Evolutionary conservation across 768 basidiomycete genomes (phyloP).

Genomic region (Nidularia pulvinata): DNA sequence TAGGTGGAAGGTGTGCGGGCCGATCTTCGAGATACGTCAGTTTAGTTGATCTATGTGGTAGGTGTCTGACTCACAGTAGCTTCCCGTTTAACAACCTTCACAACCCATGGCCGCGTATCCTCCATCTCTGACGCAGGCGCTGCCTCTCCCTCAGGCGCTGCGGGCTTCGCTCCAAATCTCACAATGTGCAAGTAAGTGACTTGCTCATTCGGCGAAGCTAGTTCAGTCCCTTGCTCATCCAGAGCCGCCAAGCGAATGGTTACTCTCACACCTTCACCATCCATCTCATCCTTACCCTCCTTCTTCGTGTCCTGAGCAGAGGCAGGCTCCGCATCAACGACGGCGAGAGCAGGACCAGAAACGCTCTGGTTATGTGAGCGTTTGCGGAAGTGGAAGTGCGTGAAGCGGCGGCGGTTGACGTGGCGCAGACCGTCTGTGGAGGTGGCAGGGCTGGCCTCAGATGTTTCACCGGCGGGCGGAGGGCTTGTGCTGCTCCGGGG

Average conservation of each 20-base stretch:
- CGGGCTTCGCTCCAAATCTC: slow-evolving; percentile 52
- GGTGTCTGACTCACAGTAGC: slow-evolving; percentile 69
- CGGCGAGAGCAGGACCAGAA: slow-evolving; percentile 78
- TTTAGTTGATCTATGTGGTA: too few relatives aligned
- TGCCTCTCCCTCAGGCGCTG: slow-evolving; percentile 24
- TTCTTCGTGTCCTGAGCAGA: slow-evolving; percentile 34
- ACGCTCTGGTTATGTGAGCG: slow-evolving; percentile 47
- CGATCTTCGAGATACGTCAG: slow-evolving; percentile 67
- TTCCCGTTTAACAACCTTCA: slow-evolving; percentile 91
- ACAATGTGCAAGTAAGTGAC: slow-evolving; percentile 87
- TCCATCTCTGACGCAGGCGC: too few relatives aligned
- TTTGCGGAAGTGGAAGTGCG: slow-evolving; percentile 68
- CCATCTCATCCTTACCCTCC: slow-evolving; percentile 42
- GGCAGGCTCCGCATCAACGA: slow-evolving; percentile 68
- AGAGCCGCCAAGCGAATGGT: slow-evolving; percentile 82
- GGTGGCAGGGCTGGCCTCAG: background rate
- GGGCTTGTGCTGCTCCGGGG: slow-evolving; percentile 6
- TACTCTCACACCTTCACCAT: slow-evolving; percentile 69
- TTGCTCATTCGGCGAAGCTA: slow-evolving; percentile 80
- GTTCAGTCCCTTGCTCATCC: slow-evolving; percentile 69
- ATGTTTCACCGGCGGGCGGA: slow-evolving; percentile 5
- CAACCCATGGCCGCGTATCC: slow-evolving; percentile 82
- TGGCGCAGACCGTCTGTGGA: slow-evolving; percentile 7
- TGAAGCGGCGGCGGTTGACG: slow-evolving; percentile 55
- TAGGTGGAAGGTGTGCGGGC: slow-evolving; percentile 90